These are phyloP conservation scores for Sugiyamaella marilandica DNA, from an alignment of 805 yeast genomes.

Conservation along the genomic window DNA sequence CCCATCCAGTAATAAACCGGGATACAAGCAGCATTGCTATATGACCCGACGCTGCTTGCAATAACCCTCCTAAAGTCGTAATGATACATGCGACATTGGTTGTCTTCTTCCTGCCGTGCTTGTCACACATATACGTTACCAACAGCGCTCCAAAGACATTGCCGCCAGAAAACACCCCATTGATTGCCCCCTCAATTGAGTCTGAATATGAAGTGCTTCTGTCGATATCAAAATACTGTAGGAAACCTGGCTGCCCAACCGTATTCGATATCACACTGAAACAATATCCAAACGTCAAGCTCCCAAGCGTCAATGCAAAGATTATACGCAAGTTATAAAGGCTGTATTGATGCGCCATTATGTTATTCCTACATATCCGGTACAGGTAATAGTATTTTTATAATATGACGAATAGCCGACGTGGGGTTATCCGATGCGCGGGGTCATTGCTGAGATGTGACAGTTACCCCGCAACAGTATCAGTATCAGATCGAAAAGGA, in stretches of 20 bases:
- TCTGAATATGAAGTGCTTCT: constrained; percentile 4
- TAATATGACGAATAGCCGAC: neutral
- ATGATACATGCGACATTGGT: constrained; percentile 1
- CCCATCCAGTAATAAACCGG: neutral
- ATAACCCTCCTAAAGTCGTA: neutral
- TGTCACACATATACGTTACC: constrained; percentile 1
- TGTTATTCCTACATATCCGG: neutral
- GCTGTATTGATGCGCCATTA: neutral
- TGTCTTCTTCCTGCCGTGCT: neutral
- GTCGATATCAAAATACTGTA: constrained; percentile 7
- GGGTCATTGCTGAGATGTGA: neutral
- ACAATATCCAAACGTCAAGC: constrained; percentile 8
- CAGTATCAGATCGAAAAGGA: no score
- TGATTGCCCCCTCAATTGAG: constrained; percentile 7
- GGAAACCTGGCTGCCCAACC: constrained; percentile 12
- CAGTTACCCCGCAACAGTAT: no score
- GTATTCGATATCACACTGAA: constrained; percentile 10
- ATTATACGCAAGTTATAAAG: constrained; percentile 1
- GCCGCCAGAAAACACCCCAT: constrained; percentile 3
- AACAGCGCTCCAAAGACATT: neutral
- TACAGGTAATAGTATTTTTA: neutral
- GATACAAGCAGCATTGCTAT: neutral
- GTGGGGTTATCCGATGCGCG: constrained; percentile 4
- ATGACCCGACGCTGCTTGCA: neutral
- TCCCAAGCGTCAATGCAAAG: constrained; percentile 5